phyloP scores from a whole-genome alignment of 2,329 filamentous ascomycete species.

The Calonectria pteridis region DNA sequence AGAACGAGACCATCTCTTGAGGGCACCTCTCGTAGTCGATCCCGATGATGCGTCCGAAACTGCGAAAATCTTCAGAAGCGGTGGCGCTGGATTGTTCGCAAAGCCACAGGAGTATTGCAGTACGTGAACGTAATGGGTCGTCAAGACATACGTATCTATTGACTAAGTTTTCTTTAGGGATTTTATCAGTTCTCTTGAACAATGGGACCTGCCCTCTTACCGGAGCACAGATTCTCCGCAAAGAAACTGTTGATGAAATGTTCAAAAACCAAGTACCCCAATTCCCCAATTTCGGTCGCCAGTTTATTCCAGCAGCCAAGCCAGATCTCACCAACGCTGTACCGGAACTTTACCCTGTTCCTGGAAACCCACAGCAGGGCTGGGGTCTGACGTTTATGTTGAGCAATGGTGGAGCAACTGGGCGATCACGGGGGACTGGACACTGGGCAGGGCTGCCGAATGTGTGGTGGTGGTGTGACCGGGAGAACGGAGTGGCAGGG shows the following conservation, averaged over 20 bases:
- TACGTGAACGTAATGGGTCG: constrained; percentile 47
- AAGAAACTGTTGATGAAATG: constrained; percentile 72
- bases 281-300: constrained; percentile 65
- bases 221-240: constrained; percentile 64
- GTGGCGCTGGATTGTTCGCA: constrained; percentile 72
- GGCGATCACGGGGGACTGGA: constrained; percentile 62
- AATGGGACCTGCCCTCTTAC: constrained; percentile 71
- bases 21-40: constrained; percentile 55
- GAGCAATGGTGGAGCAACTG: constrained; percentile 60
- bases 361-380: constrained; percentile 66
- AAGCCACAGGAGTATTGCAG: constrained; percentile 71
- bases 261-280: constrained; percentile 72
- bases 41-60: constrained; percentile 56
- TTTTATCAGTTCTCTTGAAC: constrained; percentile 74
- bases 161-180: constrained; percentile 53
- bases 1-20: constrained; percentile 63
- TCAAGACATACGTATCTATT: background rate
- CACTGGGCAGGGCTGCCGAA: constrained; percentile 73
- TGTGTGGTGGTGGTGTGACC: constrained; percentile 73
- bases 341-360: constrained; percentile 63
- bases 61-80: constrained; percentile 65
- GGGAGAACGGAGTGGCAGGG: constrained; percentile 69
- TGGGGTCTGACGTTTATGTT: constrained; percentile 74
- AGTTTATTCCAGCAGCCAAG: constrained; percentile 59
- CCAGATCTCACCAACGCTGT: constrained; percentile 61